These are phyloP conservation scores for Trametes cubensis DNA, from an alignment of 768 basidiomycete genomes.

Conservation along the genomic window DNA sequence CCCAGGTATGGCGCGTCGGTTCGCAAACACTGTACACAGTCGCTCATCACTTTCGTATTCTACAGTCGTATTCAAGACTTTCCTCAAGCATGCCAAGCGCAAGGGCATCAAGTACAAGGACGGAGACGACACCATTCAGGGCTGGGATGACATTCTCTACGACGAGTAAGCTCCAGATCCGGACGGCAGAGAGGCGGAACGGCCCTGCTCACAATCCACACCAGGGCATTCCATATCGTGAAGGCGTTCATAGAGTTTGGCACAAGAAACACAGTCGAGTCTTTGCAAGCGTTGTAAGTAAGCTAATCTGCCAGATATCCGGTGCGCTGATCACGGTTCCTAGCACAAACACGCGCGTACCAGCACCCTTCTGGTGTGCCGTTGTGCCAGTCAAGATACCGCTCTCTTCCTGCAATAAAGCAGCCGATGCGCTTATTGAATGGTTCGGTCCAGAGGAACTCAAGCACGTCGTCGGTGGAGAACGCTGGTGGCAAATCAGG, in stretches of 20 bases:
- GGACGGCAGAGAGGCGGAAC: too few relatives aligned
- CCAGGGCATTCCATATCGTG: slow-evolving; percentile 69
- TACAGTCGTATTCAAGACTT: slow-evolving; percentile 57
- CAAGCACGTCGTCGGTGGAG: slow-evolving; percentile 69
- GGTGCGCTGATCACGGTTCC: not conserved
- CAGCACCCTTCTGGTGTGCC: slow-evolving; percentile 66
- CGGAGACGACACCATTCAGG: slow-evolving; percentile 41
- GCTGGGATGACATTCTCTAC: slow-evolving; percentile 66
- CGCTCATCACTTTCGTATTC: not conserved
- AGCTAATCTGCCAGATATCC: not conserved
- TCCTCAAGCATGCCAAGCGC: slow-evolving; percentile 49
- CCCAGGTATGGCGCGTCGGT: slow-evolving; percentile 42
- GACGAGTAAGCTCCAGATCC: slow-evolving; percentile 53
- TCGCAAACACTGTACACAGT: not conserved
- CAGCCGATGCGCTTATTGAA: slow-evolving; percentile 68
- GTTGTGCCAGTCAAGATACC: slow-evolving; percentile 62
- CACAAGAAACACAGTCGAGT: slow-evolving; percentile 68
- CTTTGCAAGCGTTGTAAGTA: slow-evolving; percentile 65
- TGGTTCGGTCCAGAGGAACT: slow-evolving; percentile 76
- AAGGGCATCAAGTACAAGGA: slow-evolving; percentile 45
- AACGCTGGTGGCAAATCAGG: slow-evolving; percentile 84
- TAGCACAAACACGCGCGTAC: slow-evolving; percentile 71
- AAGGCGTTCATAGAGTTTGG: slow-evolving; percentile 71
- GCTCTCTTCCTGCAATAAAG: slow-evolving; percentile 54
- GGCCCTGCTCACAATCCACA: not conserved